Evolutionary conservation across 2,329 filamentous ascomycete species (phyloP).

Genomic region (Dactylonectria estremocensis): DNA sequence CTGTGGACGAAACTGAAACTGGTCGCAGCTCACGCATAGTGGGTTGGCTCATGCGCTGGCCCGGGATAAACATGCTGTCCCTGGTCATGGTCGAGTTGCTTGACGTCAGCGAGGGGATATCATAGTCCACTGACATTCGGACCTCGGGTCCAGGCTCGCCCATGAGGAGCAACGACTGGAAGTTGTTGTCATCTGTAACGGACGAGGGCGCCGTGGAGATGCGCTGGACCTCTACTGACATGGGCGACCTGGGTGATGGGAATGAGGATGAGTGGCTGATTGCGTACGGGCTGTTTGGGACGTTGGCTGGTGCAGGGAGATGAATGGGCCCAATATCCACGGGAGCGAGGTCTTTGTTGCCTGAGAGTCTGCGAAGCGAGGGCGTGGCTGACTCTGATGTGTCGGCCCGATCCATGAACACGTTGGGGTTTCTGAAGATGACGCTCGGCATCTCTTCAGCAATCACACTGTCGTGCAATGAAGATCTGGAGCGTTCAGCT

Average conservation of each 20-base stretch:
- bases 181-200: slow-evolving; percentile 78
- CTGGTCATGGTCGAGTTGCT: slow-evolving; percentile 84
- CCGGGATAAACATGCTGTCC: slow-evolving; percentile 69
- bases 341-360: slow-evolving; percentile 63
- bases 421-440: slow-evolving; percentile 58
- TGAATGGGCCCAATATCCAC: slow-evolving; percentile 66
- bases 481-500: slow-evolving; percentile 65
- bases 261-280: slow-evolving; percentile 76
- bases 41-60: slow-evolving; percentile 64
- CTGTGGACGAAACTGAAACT: slow-evolving; percentile 72
- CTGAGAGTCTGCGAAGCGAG: slow-evolving; percentile 60
- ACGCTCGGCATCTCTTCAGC: slow-evolving; percentile 61
- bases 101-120: slow-evolving; percentile 81
- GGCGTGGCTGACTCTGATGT: slow-evolving; percentile 60
- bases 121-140: slow-evolving; percentile 77
- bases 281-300: slow-evolving; percentile 76
- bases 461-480: slow-evolving; percentile 67
- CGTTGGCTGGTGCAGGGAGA: slow-evolving; percentile 60
- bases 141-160: slow-evolving; percentile 82
- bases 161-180: slow-evolving; percentile 77
- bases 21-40: slow-evolving; percentile 71
- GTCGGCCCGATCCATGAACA: slow-evolving; percentile 52
- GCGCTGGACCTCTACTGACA: slow-evolving; percentile 80
- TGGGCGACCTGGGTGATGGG: slow-evolving; percentile 78
- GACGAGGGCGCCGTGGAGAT: slow-evolving; percentile 85